Base-by-base conservation (phyloP, 108 stramenopile species). In the Poteriospumella lacustris region DNA sequence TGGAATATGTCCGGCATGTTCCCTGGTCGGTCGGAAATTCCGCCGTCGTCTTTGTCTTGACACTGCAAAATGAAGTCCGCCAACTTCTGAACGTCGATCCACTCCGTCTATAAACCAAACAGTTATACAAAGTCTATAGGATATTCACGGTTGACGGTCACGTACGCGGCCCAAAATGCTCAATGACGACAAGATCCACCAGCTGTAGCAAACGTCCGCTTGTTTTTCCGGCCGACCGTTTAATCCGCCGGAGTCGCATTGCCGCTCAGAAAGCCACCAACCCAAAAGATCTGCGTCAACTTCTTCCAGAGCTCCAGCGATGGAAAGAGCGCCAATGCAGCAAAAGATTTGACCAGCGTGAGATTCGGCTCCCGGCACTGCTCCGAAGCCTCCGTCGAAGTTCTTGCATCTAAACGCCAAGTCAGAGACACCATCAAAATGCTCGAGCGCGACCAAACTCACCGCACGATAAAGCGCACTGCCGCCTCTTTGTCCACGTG, bases 251-350 rank as follows among this genome's bases (percentile, higher is more conserved):
- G 90, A 90, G 82, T 97, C 98, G 78, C 94, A 95, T 81, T 99
- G 98, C 43, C 98, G 81, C 84, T 97, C 98, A n/a, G 93, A 87
- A n/a, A 99, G 82, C 98, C 98, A 99, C 96, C 98, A 97, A 5
- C 89, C 89, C n/a, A 99, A 84, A 38, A 92, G 77, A 70, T 95
- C 93, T 29, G 86, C 84, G 76, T 87, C 84, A 43, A 88, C 77
- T 76, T 87, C 85, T 19, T 88, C 76, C 40, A 97, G 81, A 39
- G 89, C 87, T 34, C 87, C 80, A 19, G 94, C 94, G 68, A 99
- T 97, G n/a, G 91, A 87, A 0, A 99, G 81, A 28, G 98, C 95
- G 29, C 92, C 98, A 12, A 99, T 85, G 77, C 96, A 96, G 75
- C 92, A 94, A 80, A 97, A 99, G 0, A 97, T 91, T 69, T 97